phyloP scores from a whole-genome alignment of 2,329 filamentous ascomycete species.

The Aspergillus brunneoviolaceus region DNA sequence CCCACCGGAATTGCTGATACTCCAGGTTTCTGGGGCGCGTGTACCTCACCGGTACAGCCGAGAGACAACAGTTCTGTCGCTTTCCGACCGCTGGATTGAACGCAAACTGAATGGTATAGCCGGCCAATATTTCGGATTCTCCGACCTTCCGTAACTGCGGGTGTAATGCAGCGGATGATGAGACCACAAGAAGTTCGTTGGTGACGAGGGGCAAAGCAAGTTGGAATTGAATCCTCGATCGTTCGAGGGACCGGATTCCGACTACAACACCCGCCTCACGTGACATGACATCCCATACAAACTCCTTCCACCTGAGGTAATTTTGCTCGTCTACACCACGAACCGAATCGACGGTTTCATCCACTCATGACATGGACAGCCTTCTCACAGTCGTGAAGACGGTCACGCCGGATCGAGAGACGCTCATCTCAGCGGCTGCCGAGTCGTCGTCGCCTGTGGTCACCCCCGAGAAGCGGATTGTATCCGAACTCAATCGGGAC shows the following conservation, averaged over 20 bases:
- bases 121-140: background rate
- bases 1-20: background rate
- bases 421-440: slow-evolving; percentile 18
- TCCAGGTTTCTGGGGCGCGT: background rate
- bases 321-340: slow-evolving; percentile 4
- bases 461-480: slow-evolving; percentile 13
- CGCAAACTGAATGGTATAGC: background rate
- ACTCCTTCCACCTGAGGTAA: slow-evolving; percentile 16
- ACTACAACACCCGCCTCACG: slow-evolving; percentile 26
- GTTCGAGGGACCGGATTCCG: slow-evolving; percentile 11
- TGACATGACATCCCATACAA: slow-evolving; percentile 26
- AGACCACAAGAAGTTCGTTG: background rate
- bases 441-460: slow-evolving; percentile 10
- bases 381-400: slow-evolving; percentile 43
- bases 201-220: background rate
- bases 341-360: slow-evolving; percentile 8
- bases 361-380: slow-evolving; percentile 34
- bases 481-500: slow-evolving; percentile 16
- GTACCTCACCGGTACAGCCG: background rate
- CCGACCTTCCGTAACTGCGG: background rate
- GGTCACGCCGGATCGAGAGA: slow-evolving; percentile 25
- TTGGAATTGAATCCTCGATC: slow-evolving; percentile 2
- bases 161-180: background rate
- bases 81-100: background rate
- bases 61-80: background rate